Conservation (phyloP, 176 grass and related monocot genomes). For the Tillandsia fasciculata region DNA sequence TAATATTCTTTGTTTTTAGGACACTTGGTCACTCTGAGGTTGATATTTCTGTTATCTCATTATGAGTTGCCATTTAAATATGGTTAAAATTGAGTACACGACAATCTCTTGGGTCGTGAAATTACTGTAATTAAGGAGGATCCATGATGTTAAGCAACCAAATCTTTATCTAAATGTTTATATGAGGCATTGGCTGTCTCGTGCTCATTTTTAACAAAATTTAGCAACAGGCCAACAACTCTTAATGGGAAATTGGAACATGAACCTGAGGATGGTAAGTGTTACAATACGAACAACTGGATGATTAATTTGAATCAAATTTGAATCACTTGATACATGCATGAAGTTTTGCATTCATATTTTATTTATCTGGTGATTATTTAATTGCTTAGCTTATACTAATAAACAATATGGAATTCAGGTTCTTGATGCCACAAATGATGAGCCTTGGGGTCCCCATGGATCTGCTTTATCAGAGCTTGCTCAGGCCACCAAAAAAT, state of each 20-base stretch:
- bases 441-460: slow-evolving; percentile 76
- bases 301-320: neutral
- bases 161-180: neutral
- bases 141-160: too few relatives aligned
- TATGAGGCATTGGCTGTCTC: neutral
- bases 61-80: too few relatives aligned
- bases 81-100: too few relatives aligned
- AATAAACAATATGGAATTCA: slow-evolving; percentile 9
- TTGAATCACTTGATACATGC: neutral
- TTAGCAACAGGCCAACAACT: too few relatives aligned
- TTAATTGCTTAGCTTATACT: slow-evolving; percentile 1
- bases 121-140: too few relatives aligned
- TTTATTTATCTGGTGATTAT: neutral
- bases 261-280: neutral
- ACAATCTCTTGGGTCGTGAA: too few relatives aligned
- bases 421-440: slow-evolving; percentile 77
- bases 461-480: slow-evolving; percentile 60
- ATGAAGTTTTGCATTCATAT: neutral
- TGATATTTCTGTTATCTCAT: too few relatives aligned
- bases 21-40: too few relatives aligned
- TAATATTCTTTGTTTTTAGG: too few relatives aligned
- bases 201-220: too few relatives aligned
- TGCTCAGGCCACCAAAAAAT: slow-evolving; percentile 48
- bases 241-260: neutral
- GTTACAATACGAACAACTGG: too few relatives aligned